A percentile compares a stretch with the other conserved stretches of the same genome.
These are phyloP conservation scores for Hypoxylon sp. DNA, from an alignment of 2,329 filamentous ascomycete species.

Conservation along the genomic window DNA sequence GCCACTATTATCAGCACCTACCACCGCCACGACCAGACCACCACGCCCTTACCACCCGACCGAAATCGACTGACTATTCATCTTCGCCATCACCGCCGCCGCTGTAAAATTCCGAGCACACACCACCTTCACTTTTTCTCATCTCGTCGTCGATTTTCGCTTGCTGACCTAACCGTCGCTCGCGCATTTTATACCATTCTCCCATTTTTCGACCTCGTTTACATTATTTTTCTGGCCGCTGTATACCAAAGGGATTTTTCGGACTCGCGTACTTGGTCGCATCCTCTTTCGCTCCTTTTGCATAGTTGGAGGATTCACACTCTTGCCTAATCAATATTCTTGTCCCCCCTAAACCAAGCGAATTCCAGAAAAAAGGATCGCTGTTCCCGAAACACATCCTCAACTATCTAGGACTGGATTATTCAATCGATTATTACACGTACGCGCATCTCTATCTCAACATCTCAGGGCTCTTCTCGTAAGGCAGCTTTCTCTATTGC, in stretches of 20 bases:
- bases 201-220: constrained; percentile 31
- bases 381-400: constrained; percentile 22
- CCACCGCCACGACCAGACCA: constrained; percentile 44
- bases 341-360: constrained; percentile 26
- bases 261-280: constrained; percentile 44
- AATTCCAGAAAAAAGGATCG: constrained; percentile 23
- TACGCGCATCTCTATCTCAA: constrained; percentile 30
- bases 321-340: constrained; percentile 40
- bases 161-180: constrained; percentile 38
- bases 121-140: constrained; percentile 39
- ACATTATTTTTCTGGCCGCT: constrained; percentile 40
- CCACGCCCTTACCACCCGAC: constrained; percentile 45
- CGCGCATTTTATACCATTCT: constrained; percentile 29
- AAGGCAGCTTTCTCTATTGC: constrained; percentile 24
- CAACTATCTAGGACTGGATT: constrained; percentile 9
- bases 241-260: constrained; percentile 40
- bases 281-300: constrained; percentile 41
- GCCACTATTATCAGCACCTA: constrained; percentile 45
- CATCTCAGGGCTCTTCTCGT: constrained; percentile 13
- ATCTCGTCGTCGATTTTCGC: constrained; percentile 31
- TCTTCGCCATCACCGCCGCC: constrained; percentile 53
- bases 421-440: constrained; percentile 31
- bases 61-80: constrained; percentile 49
- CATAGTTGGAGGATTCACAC: constrained; percentile 35
- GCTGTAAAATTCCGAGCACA: constrained; percentile 44